Evolutionary conservation across 176 grass and related monocot species (phyloP).

Genomic region (Aegilops umbellulata): DNA sequence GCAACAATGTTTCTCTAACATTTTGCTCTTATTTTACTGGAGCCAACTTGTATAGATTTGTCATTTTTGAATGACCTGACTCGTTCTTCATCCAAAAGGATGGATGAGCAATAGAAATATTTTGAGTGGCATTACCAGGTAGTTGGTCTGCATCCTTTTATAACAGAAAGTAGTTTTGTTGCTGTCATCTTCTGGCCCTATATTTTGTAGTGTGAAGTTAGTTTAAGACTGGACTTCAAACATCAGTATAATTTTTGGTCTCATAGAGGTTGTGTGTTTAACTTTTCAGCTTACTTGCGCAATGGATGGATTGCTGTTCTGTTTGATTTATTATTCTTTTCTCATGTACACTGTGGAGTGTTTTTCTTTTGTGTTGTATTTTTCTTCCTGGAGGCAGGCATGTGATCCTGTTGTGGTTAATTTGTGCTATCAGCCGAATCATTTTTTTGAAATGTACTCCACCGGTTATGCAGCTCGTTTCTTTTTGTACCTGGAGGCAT

Average conservation of each 20-base stretch:
- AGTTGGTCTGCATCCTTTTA: background rate
- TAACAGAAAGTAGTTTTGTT: background rate
- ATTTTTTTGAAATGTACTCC: background rate
- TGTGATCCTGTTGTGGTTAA: background rate
- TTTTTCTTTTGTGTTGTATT: background rate
- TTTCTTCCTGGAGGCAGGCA: background rate
- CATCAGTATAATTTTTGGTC: background rate
- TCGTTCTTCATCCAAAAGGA: background rate
- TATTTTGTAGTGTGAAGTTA: background rate
- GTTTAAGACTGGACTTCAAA: background rate
- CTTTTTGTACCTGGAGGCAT: background rate
- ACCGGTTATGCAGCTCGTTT: background rate
- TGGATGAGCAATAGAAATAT: background rate
- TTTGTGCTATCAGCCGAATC: conserved; percentile 6
- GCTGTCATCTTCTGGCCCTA: background rate
- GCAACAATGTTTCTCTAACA: background rate
- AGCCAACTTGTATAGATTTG: background rate
- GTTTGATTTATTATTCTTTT: background rate
- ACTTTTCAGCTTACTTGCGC: background rate
- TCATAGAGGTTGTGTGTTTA: background rate
- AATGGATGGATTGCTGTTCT: background rate
- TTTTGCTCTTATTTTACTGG: background rate
- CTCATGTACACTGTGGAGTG: background rate
- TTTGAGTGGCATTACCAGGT: background rate
- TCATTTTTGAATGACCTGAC: background rate